Evolutionary conservation across 805 yeast genomes (phyloP).

Genomic region (Sugiyamaella boreocaroliniensis): DNA sequence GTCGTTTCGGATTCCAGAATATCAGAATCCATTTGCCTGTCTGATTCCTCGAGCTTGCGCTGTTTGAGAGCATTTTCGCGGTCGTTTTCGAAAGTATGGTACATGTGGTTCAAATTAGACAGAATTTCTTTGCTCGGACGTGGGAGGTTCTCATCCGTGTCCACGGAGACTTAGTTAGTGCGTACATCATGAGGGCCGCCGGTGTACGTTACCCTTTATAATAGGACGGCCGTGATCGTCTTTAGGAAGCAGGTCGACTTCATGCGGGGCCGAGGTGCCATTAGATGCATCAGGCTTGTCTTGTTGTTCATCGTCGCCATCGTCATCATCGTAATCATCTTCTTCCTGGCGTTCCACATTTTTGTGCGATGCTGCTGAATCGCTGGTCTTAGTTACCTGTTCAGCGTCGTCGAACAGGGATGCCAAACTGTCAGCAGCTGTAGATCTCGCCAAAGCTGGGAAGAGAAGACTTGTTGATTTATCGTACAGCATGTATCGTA

Average conservation of each 20-base stretch:
- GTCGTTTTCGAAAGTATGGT: conserved; percentile 63
- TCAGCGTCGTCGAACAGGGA: conserved; percentile 21
- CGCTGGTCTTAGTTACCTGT: neutral
- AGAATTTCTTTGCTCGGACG: conserved; percentile 15
- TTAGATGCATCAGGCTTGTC: conserved; percentile 9
- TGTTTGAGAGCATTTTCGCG: conserved; percentile 68
- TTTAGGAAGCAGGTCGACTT: neutral
- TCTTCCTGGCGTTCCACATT: conserved; percentile 9
- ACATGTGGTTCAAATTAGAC: conserved; percentile 43
- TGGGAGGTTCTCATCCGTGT: conserved; percentile 11
- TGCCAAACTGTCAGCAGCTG: conserved; percentile 20
- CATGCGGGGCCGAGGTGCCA: neutral
- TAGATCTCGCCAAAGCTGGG: conserved; percentile 15
- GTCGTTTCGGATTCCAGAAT: conserved; percentile 19
- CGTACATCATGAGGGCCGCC: neutral
- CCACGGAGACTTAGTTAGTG: conserved; percentile 1
- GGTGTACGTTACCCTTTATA: conserved; percentile 6
- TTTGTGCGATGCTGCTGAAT: neutral
- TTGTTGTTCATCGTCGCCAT: conserved; percentile 34
- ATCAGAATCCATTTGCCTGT: conserved; percentile 48
- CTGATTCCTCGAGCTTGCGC: conserved; percentile 71
- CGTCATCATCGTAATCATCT: conserved; percentile 35
- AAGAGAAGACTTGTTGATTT: conserved; percentile 26
- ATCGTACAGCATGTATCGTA: conserved; percentile 38
- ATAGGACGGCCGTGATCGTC: conserved; percentile 5